Evolutionary conservation across 495 filamentous ascomycete species (phyloP), one percentile per base, ranked within the genome.

Genomic region (Xylaria nigripes): DNA sequence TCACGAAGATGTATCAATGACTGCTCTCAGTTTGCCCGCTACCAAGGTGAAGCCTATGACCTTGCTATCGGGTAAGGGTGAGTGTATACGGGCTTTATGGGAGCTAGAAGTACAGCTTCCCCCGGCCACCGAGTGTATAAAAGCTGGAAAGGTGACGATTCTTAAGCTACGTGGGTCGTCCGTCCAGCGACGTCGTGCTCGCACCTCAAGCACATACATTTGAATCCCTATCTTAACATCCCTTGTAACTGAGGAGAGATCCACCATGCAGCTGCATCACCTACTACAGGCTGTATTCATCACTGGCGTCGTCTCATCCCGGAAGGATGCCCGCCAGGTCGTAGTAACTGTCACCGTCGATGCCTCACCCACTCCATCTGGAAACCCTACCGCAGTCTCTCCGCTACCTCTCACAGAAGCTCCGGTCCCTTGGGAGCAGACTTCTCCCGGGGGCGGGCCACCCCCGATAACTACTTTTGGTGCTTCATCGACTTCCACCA

Each of bases 221-320:
- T 18, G 16, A 45, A 30, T n/a, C 25, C 2, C 50, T 3, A 36
- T 38, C 41, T 15, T 25, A 18, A 24, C 18, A 12, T 36, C 1
- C 16, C 16, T 15, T 45, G 3, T 4, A 23, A 16, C 13, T 8
- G 13, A 25, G 1, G 22, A n/a, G n/a, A n/a, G 21, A 41, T 2
- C 27, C 24, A 50, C 18, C 53, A 55, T 55, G 53, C 53, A 44
- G 15, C 29, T 55, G 0, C 13, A 44, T 10, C 24, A 50, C 38
- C n/a, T 55, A 24, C 19, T 55, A 10, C 44, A 41, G 30, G 23
- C 25, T 9, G 23, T 24, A 0, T 18, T 55, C 25, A 25, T 55
- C 38, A 10, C 46, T 4, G 27, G 45, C 12, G 46, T 21, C 46
- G 3, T 55, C 24, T 15, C 53, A 8, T 24, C 46, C 6, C 38